These are phyloP conservation scores for Obelidium mucronatum DNA, from an alignment of 192 early-diverging fungal genomes.

Conservation along the genomic window DNA sequence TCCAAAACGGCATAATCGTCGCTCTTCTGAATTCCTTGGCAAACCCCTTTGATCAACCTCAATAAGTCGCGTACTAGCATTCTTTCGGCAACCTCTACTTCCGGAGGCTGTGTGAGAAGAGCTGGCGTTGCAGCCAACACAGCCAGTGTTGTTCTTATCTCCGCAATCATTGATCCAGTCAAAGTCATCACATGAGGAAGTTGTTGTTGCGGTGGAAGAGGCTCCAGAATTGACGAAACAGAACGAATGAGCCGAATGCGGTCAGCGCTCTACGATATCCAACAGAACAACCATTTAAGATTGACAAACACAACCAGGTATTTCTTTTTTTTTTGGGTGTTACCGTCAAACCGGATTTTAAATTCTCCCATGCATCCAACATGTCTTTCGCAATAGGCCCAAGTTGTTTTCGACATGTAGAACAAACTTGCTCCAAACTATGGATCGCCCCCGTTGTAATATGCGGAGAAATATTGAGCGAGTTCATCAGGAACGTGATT, in stretches of 20 bases:
- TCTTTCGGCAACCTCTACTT: slow-evolving; percentile 24
- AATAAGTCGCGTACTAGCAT: slow-evolving; percentile 26
- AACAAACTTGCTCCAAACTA: slow-evolving; percentile 30
- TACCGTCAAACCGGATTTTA: slow-evolving; percentile 6
- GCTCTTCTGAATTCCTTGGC: slow-evolving; percentile 25
- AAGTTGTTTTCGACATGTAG: slow-evolving; percentile 37
- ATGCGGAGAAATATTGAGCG: slow-evolving; percentile 4
- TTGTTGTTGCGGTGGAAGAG: slow-evolving; percentile 30
- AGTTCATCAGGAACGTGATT: slow-evolving; percentile 36
- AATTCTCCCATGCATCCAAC: slow-evolving; percentile 27
- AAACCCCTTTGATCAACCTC: slow-evolving; percentile 22
- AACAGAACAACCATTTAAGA: too few relatives aligned
- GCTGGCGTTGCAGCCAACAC: neutral
- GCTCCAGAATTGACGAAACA: slow-evolving; percentile 39
- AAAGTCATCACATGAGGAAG: slow-evolving; percentile 40
- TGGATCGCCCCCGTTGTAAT: slow-evolving; percentile 32
- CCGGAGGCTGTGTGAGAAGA: slow-evolving; percentile 20
- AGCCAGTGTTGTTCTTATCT: slow-evolving; percentile 37
- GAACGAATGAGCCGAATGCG: slow-evolving; percentile 32
- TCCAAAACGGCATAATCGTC: neutral
- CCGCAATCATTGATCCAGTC: slow-evolving; percentile 34
- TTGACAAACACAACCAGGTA: too few relatives aligned
- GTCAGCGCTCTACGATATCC: slow-evolving; percentile 5
- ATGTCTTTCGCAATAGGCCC: slow-evolving; percentile 30
- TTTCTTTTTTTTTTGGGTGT: too few relatives aligned